Evolutionary conservation across 2,329 filamentous ascomycete species (phyloP), one percentile per base, ranked within the genome.

Genomic region (Colletotrichum somersetense): DNA sequence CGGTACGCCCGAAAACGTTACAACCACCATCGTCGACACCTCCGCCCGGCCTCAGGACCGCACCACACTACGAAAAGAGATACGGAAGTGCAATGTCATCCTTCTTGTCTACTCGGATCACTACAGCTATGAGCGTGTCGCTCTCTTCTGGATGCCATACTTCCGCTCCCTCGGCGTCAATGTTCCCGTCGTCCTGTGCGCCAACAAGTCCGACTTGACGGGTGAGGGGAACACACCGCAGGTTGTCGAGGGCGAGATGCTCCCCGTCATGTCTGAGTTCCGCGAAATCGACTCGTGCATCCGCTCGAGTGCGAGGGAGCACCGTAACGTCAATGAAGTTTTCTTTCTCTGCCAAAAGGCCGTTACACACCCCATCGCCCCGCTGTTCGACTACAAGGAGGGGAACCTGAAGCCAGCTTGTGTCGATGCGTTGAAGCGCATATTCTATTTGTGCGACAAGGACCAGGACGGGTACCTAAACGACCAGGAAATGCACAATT

Each of bases 241-340:
- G 80, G 92, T 97, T 11, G 90, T 97, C 57, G 93, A 97, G 78
- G 96, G 98, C 81, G 96, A 99, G 84, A 98, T 99, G 94, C 87
- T 98, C 42, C 96, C 96, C 0, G 92, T 99, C 75, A 98, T 99
- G 96, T 92, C 93, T 73, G 96, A 99, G 83, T 99, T 98, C 83
- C 96, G 97, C 79, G 96, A 98, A 82, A 98, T 99, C 75, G 96
- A 99, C 80, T 97, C 95, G 0, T 99, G 96, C 82, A 98, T 99
- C 79, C 90, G 96, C 67, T 95, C 95, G 11, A 98, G 95, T 81
- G 95, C 96, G 26, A 91, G 94, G 77, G 94, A 97, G 78, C 94
- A 97, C 79, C 91, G 92, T 77, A 98, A 98, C 81, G 93, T 98
- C 80, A 97, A 97, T 80, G 95, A 96, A 81, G 94, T 96, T 72